These are phyloP conservation scores for Russula emetica DNA, from an alignment of 768 basidiomycete species.

Conservation along the genomic window DNA sequence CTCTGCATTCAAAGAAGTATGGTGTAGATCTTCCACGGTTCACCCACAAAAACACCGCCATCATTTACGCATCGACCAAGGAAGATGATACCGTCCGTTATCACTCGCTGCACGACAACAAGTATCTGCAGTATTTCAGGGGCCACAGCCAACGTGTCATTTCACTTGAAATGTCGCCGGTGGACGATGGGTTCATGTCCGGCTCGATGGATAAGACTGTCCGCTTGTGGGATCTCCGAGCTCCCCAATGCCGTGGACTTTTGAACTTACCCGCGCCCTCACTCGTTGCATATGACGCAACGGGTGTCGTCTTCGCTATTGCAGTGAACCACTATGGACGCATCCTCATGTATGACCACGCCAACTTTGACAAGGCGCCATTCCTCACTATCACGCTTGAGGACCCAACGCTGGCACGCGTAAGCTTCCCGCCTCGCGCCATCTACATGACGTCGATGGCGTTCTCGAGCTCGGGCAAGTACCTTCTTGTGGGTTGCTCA, in stretches of 20 bases:
- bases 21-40: slow-evolving; percentile 93
- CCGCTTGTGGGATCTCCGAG: slow-evolving; percentile 90
- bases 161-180: slow-evolving; percentile 86
- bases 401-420: slow-evolving; percentile 68
- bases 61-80: slow-evolving; percentile 90
- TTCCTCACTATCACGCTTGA: slow-evolving; percentile 81
- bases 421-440: slow-evolving; percentile 81
- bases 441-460: slow-evolving; percentile 88
- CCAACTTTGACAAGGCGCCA: slow-evolving; percentile 87
- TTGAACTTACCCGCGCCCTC: slow-evolving; percentile 71
- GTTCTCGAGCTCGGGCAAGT: slow-evolving; percentile 89
- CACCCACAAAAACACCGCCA: slow-evolving; percentile 82
- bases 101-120: slow-evolving; percentile 94
- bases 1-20: slow-evolving; percentile 90
- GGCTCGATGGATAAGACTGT: slow-evolving; percentile 93
- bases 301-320: slow-evolving; percentile 82
- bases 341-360: slow-evolving; percentile 80
- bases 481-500: slow-evolving; percentile 87
- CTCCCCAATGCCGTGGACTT: slow-evolving; percentile 71
- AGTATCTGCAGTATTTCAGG: slow-evolving; percentile 91
- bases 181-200: slow-evolving; percentile 95
- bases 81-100: slow-evolving; percentile 94
- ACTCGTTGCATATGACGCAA: slow-evolving; percentile 78
- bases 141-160: slow-evolving; percentile 89
- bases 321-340: slow-evolving; percentile 77